Percentiles rank a stretch among this genome's conserved stretches.
phyloP scores from a whole-genome alignment of 2,329 filamentous ascomycete genomes.

The Dendryphion nanum region DNA sequence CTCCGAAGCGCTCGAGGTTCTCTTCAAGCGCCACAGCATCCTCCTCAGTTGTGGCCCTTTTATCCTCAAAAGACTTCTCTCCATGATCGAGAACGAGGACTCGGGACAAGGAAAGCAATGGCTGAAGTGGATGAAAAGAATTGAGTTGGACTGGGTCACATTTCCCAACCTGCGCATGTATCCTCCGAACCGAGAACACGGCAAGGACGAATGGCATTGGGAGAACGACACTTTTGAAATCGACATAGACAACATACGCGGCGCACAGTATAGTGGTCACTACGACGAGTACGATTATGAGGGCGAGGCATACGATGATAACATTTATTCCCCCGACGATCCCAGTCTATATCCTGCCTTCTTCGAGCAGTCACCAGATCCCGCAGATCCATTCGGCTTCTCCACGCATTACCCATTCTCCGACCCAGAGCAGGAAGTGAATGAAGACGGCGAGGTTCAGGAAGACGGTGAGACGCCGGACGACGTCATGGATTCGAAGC shows the following conservation, averaged over 20 bases:
- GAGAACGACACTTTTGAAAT: conserved; percentile 18
- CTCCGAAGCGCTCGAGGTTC: conserved; percentile 32
- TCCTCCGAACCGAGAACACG: conserved; percentile 24
- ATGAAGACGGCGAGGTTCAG: no score
- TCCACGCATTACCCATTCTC: conserved; percentile 30
- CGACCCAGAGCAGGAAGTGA: conserved; percentile 17
- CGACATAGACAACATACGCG: conserved; percentile 28
- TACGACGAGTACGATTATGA: conserved; percentile 37
- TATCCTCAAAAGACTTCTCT: conserved; percentile 29
- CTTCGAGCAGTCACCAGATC: conserved; percentile 6
- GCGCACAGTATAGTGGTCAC: conserved; percentile 22
- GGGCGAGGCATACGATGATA: conserved; percentile 34
- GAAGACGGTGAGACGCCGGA: conserved; percentile 10
- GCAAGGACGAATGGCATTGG: conserved; percentile 26
- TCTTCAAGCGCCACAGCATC: conserved; percentile 34
- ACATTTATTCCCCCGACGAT: conserved; percentile 29
- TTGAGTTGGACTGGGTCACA: conserved; percentile 36
- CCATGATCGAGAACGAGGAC: conserved; percentile 23
- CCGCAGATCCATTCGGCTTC: conserved; percentile 29
- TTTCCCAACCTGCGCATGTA: conserved; percentile 33
- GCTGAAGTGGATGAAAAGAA: conserved; percentile 29
- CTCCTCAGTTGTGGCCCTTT: conserved; percentile 37
- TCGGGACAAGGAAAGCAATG: conserved; percentile 21
- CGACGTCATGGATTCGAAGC: conserved; percentile 26
- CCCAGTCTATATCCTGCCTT: conserved; percentile 26